Conservation (phyloP, 2,329 filamentous ascomycete species). For the Hypoxylon sp. region DNA sequence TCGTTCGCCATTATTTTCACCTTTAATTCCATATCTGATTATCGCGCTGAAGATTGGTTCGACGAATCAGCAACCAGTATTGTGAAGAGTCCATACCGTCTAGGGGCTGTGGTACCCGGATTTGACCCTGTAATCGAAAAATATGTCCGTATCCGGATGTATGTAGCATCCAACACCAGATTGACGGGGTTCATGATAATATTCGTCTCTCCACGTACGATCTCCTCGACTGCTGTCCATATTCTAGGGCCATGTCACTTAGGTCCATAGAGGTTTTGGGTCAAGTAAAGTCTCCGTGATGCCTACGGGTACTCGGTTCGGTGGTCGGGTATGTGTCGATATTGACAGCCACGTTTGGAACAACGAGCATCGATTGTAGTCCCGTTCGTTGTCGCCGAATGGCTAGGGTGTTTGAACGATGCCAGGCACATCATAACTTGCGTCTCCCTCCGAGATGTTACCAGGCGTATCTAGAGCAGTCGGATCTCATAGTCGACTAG, state of each 20-base stretch:
- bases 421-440: background rate
- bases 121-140: constrained; percentile 2
- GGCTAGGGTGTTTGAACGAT: too few species aligned
- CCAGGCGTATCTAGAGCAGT: background rate
- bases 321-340: background rate
- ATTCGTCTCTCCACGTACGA: background rate
- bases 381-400: background rate
- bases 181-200: background rate
- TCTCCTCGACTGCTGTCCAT: background rate
- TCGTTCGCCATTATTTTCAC: constrained; percentile 5
- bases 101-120: background rate
- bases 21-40: constrained; percentile 12
- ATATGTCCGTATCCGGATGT: constrained; percentile 1
- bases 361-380: background rate
- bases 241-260: background rate
- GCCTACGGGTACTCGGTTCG: background rate
- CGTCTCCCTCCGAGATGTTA: background rate
- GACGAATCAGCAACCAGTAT: background rate
- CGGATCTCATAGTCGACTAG: background rate
- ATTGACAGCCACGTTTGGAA: background rate
- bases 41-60: background rate
- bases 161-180: background rate
- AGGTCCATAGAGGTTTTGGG: background rate
- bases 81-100: background rate
- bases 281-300: background rate